Evolutionary conservation across 192 early-diverging fungal genomes (phyloP).

Genomic region (Backusella psychrophila): DNA sequence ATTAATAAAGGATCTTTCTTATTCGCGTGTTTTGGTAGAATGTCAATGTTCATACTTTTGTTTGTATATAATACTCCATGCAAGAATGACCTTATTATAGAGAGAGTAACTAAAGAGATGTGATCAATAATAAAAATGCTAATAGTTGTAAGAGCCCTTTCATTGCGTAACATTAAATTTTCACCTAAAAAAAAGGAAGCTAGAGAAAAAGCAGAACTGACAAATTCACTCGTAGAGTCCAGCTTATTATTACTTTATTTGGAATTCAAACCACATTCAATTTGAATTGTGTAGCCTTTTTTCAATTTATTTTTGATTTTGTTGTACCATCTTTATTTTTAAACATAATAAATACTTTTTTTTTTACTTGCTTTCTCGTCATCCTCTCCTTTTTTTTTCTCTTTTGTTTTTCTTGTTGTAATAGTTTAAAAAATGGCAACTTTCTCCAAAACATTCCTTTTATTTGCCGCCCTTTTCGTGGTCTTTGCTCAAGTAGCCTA

Average conservation of each 20-base stretch:
- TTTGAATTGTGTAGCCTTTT: conserved; percentile 3
- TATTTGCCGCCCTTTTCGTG: conserved; percentile 2
- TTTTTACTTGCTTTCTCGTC: not conserved
- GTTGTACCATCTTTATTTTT: not conserved
- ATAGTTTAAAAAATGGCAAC: not conserved
- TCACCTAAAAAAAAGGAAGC: not conserved
- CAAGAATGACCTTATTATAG: not conserved
- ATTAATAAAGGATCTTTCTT: not conserved
- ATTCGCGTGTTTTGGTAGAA: not conserved
- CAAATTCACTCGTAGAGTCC: not conserved
- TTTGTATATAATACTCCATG: not conserved
- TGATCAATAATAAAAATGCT: not conserved
- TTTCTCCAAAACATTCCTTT: conserved; percentile 7
- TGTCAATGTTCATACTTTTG: not conserved
- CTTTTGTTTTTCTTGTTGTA: not conserved
- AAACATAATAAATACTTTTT: not conserved
- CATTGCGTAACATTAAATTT: not conserved
- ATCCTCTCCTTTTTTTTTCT: not conserved
- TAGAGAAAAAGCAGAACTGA: not conserved
- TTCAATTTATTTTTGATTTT: conserved; percentile 9
- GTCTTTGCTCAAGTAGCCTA: conserved; percentile 16
- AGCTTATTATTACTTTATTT: not conserved
- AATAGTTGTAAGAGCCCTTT: not conserved
- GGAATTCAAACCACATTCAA: not conserved
- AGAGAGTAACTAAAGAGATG: not conserved